phyloP scores from a whole-genome alignment of 73 alveolate genomes.

The Blepharisma stoltei region DNA sequence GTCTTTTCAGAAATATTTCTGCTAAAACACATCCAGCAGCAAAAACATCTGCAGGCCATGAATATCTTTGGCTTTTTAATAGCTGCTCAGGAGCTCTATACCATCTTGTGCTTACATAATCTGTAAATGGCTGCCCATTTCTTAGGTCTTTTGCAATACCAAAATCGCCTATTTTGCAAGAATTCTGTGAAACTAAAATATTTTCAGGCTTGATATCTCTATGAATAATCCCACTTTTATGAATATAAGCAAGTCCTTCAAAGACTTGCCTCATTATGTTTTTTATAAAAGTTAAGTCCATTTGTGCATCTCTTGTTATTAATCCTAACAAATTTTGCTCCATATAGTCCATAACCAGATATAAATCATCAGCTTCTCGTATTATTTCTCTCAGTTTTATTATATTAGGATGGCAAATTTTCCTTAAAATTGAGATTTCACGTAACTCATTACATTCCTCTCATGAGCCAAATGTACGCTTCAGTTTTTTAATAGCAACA shows the following conservation, averaged over 20 bases:
- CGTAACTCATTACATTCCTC: slow-evolving; percentile 86
- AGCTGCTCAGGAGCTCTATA: slow-evolving; percentile 97
- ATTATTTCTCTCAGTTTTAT: slow-evolving; percentile 88
- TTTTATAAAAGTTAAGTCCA: slow-evolving; percentile 78
- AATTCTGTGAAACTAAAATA: slow-evolving; percentile 69
- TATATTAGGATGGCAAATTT: slow-evolving; percentile 74
- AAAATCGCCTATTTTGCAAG: slow-evolving; percentile 95
- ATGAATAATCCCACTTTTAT: slow-evolving; percentile 96
- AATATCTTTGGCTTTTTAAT: slow-evolving; percentile 84
- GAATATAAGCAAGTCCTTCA: slow-evolving; percentile 95
- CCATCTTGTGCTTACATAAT: slow-evolving; percentile 89
- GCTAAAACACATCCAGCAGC: slow-evolving; percentile 98
- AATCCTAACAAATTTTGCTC: slow-evolving; percentile 81
- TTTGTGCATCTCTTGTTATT: slow-evolving; percentile 69
- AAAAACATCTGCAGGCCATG: slow-evolving; percentile 93
- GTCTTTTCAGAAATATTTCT: slow-evolving; percentile 85
- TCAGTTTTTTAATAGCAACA: slow-evolving; percentile 90
- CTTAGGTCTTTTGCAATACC: slow-evolving; percentile 96
- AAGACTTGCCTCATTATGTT: slow-evolving; percentile 82
- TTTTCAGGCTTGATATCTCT: slow-evolving; percentile 98
- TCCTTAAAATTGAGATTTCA: slow-evolving; percentile 83
- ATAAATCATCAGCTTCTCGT: slow-evolving; percentile 76
- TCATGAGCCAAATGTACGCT: slow-evolving; percentile 79
- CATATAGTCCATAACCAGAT: slow-evolving; percentile 90
- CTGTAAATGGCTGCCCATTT: slow-evolving; percentile 94